Evolutionary conservation across 176 grass and related monocot genomes (phyloP), one percentile per base, ranked within the genome.

Genomic region (Oropetium thomaeum): DNA sequence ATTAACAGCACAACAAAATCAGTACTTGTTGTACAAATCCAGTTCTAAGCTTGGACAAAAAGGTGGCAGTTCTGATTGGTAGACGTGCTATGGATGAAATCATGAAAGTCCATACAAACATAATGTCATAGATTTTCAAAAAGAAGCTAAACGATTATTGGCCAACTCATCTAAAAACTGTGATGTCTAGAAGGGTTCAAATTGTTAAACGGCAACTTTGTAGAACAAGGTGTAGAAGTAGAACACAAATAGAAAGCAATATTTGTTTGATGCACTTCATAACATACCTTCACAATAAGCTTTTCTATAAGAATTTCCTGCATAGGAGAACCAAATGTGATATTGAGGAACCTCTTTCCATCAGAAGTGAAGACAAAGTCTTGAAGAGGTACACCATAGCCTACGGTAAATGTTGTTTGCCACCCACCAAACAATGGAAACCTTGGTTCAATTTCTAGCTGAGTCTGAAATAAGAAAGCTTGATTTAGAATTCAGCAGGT

Each of bases 371-470:
- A 99, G 39, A 96, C 79, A 74, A 99, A 99, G 69, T 99, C 89
- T 83, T 99, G 52, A 45, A 99, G 84, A 57, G 96, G 96, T 76
- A 99, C 74, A 77, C 87, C 81, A 78, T 99, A 99, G 58, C 96
- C 96, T 77, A 99, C 73, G 16, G 89, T 99, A 82, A 99, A 99
- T 17, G 89, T 90, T 79, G 96, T 99, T 90, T 88, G 86, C 96
- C 96, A 99, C 42, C 96, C 96, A 74, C 96, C 96, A 96, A 99
- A 99, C 71, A 99, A 65, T 30, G 96, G 96, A 88, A 99, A 99
- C 70, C 96, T 92, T 1, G 96, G 89, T 59, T 99, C 92, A 58
- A 99, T 88, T 89, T 95, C 96, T 27, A 99, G 73, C 41, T 99
- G 96, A 65, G 92, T 99, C 96, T 99, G 84, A 82, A 90, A 71